Evolutionary conservation across 23 red algal species (phyloP).

Genomic region (Chondrus crispus): DNA sequence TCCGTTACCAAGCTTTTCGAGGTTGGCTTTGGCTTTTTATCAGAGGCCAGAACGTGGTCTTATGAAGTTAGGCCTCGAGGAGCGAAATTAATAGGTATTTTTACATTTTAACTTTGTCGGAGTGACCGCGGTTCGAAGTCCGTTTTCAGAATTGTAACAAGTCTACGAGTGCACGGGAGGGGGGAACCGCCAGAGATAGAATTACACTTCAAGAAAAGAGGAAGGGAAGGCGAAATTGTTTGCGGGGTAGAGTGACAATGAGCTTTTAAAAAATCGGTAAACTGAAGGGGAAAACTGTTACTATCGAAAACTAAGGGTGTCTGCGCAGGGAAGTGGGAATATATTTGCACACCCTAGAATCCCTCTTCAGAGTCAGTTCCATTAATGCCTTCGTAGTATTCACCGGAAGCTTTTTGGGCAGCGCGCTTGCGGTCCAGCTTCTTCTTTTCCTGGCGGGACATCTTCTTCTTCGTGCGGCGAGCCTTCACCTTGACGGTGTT

Average conservation of each 20-base stretch:
- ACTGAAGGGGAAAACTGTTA: not conserved
- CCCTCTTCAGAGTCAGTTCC: constrained; percentile 69
- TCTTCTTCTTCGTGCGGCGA: constrained; percentile 67
- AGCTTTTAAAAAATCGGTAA: not conserved
- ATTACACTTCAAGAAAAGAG: not conserved
- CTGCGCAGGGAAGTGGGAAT: not conserved
- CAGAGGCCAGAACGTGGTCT: too few species aligned
- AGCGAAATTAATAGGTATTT: too few species aligned
- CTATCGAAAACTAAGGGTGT: not conserved
- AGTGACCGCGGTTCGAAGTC: too few species aligned
- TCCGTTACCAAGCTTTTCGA: too few species aligned
- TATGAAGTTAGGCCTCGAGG: too few species aligned
- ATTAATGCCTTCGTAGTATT: constrained; percentile 74
- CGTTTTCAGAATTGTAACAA: too few species aligned
- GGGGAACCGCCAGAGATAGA: not conserved
- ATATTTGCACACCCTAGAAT: not conserved
- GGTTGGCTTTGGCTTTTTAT: too few species aligned
- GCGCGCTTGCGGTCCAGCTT: constrained; percentile 78
- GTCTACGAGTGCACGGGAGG: not conserved
- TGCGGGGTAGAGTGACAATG: not conserved
- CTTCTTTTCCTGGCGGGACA: constrained; percentile 73
- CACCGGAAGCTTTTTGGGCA: constrained; percentile 61
- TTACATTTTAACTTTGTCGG: too few species aligned
- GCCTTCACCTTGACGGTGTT: constrained; percentile 79
- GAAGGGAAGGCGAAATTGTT: not conserved